Evolutionary conservation across 176 grass and related monocot species (phyloP).

Genomic region (Rhynchospora breviuscula): DNA sequence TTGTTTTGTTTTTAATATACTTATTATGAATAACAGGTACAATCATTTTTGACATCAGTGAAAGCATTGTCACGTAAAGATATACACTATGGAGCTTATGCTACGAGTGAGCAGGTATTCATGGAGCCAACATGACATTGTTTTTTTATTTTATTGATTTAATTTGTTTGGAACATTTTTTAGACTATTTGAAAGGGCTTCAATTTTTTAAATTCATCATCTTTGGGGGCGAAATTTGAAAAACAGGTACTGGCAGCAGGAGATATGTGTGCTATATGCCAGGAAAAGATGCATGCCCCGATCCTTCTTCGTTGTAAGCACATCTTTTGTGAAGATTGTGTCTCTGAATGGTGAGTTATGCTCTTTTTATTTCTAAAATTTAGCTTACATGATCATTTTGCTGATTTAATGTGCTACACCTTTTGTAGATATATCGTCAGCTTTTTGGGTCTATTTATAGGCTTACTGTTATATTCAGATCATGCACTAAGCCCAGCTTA

Average conservation of each 20-base stretch:
- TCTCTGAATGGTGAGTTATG: slow-evolving; percentile 68
- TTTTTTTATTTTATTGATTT: neutral
- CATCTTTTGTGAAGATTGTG: slow-evolving; percentile 82
- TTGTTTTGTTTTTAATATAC: slow-evolving; percentile 19
- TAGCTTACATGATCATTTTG: neutral
- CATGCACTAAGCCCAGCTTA: neutral
- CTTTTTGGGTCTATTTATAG: neutral
- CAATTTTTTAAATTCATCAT: neutral
- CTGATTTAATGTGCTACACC: neutral
- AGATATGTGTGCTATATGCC: slow-evolving; percentile 91
- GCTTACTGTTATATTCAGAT: neutral
- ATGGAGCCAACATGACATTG: neutral
- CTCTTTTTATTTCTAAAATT: neutral
- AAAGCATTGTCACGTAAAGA: slow-evolving; percentile 85
- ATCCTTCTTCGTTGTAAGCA: slow-evolving; percentile 86
- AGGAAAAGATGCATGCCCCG: slow-evolving; percentile 81
- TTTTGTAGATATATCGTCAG: neutral
- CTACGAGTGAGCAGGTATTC: slow-evolving; percentile 88
- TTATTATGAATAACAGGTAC: slow-evolving; percentile 49
- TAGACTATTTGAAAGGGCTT: neutral
- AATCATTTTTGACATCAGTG: slow-evolving; percentile 89
- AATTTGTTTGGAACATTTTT: neutral
- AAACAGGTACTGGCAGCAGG: slow-evolving; percentile 57
- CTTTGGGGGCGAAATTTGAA: neutral
- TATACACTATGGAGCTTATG: slow-evolving; percentile 79